Conservation (phyloP, 306 rosid species). For the Ammopiptanthus mongolicus region DNA sequence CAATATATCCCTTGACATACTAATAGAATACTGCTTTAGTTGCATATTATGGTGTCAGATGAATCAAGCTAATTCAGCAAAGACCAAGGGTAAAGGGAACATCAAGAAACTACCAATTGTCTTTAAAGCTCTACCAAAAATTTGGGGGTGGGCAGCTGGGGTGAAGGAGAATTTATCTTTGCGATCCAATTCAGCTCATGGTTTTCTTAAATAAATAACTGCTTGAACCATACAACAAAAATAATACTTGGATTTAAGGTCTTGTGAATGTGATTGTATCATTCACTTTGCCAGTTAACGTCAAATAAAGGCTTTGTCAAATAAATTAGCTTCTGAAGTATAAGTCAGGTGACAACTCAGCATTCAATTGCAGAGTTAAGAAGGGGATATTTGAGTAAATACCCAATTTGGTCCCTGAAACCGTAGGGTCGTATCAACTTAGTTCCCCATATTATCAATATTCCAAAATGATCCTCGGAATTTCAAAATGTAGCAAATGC, state of each 20-base stretch:
- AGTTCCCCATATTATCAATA: no score
- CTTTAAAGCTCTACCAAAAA: neutral
- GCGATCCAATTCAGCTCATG: slow-evolving; percentile 11
- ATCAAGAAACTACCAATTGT: slow-evolving; percentile 3
- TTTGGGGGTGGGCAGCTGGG: neutral
- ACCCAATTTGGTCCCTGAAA: no score
- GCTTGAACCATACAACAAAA: neutral
- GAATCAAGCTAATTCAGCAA: neutral
- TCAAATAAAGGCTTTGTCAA: slow-evolving; percentile 3
- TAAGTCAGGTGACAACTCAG: slow-evolving; percentile 7
- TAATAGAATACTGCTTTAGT: neutral
- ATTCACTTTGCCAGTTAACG: slow-evolving; percentile 9
- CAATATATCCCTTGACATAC: neutral
- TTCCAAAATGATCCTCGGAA: no score
- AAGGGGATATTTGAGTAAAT: no score
- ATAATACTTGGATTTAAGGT: neutral
- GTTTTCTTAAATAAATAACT: neutral
- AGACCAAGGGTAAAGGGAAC: neutral
- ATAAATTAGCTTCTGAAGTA: slow-evolving; percentile 7
- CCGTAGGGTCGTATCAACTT: no score
- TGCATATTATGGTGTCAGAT: neutral
- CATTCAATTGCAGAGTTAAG: slow-evolving; percentile 3
- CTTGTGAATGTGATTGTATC: neutral
- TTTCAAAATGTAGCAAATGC: no score
- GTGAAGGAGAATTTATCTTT: neutral